These are phyloP conservation scores for Periconia digitata DNA, from an alignment of 2,329 filamentous ascomycete species.

Conservation along the genomic window DNA sequence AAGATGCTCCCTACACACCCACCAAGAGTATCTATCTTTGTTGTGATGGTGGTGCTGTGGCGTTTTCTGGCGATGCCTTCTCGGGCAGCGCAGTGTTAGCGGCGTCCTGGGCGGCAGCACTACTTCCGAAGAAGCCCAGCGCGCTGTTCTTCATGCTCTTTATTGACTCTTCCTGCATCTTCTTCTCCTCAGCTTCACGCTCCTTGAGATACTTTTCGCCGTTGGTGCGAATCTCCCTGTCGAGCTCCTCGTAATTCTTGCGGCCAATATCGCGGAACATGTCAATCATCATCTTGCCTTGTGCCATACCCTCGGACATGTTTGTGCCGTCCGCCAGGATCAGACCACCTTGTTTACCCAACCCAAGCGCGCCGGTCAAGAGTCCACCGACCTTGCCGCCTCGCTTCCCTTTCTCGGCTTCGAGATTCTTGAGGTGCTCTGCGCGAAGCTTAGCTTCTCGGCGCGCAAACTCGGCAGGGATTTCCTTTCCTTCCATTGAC, in stretches of 20 bases:
- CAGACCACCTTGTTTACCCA: slow-evolving; percentile 60
- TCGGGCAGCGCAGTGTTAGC: background rate
- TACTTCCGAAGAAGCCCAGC: slow-evolving; percentile 28
- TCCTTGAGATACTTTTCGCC: slow-evolving; percentile 96
- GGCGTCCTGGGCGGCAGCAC: slow-evolving; percentile 2
- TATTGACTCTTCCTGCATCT: slow-evolving; percentile 86
- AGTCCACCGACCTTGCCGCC: slow-evolving; percentile 67
- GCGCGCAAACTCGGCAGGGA: slow-evolving; percentile 85
- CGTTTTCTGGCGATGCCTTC: slow-evolving; percentile 4
- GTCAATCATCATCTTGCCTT: slow-evolving; percentile 97
- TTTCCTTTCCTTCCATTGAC: slow-evolving; percentile 85
- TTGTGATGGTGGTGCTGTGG: background rate
- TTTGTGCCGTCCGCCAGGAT: slow-evolving; percentile 54
- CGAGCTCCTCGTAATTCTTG: slow-evolving; percentile 84
- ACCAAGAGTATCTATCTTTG: background rate
- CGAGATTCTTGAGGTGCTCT: slow-evolving; percentile 79
- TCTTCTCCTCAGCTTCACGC: slow-evolving; percentile 85
- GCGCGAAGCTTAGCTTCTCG: slow-evolving; percentile 83
- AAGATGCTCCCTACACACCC: no score
- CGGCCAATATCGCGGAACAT: slow-evolving; percentile 89
- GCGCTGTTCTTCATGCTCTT: slow-evolving; percentile 74
- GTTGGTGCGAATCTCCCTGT: slow-evolving; percentile 89
- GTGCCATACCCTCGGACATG: slow-evolving; percentile 74
- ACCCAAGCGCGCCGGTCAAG: slow-evolving; percentile 71
- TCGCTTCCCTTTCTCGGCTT: slow-evolving; percentile 66